phyloP scores from a whole-genome alignment of 2,329 filamentous ascomycete species.

The Fusarium nurragi region DNA sequence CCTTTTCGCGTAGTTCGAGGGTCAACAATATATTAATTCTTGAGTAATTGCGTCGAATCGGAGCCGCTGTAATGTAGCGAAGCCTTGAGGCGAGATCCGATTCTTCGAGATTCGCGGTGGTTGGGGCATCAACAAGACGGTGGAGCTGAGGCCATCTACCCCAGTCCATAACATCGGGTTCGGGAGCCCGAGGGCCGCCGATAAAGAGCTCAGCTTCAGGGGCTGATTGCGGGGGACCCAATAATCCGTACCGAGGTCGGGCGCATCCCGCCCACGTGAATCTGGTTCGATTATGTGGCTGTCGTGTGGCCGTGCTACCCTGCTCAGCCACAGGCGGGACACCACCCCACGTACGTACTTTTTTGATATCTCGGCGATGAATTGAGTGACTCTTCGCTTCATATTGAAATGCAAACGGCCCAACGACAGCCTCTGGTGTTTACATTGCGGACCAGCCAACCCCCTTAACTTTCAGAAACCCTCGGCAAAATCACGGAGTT shows the following conservation, averaged over 20 bases:
- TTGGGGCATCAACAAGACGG: slow-evolving; percentile 46
- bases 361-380: slow-evolving; percentile 41
- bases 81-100: slow-evolving; percentile 34
- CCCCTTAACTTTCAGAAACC: not conserved
- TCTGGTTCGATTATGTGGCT: slow-evolving; percentile 19
- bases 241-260: slow-evolving; percentile 44
- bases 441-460: slow-evolving; percentile 1
- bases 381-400: slow-evolving; percentile 44
- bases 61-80: slow-evolving; percentile 23
- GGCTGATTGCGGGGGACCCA: slow-evolving; percentile 39
- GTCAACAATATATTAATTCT: not conserved
- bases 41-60: slow-evolving; percentile 18
- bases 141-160: slow-evolving; percentile 45
- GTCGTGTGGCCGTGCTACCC: not conserved
- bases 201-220: slow-evolving; percentile 40
- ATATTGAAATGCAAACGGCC: slow-evolving; percentile 37
- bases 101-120: slow-evolving; percentile 43
- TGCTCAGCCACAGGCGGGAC: slow-evolving; percentile 41
- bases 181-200: slow-evolving; percentile 41
- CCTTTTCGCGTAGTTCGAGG: slow-evolving; percentile 17
- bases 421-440: slow-evolving; percentile 13
- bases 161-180: slow-evolving; percentile 42
- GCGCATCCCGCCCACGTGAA: slow-evolving; percentile 36
- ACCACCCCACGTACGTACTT: slow-evolving; percentile 37
- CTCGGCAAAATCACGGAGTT: not conserved